Conservation (phyloP, 2,329 filamentous ascomycete genomes). For the Aspergillus jensenii region DNA sequence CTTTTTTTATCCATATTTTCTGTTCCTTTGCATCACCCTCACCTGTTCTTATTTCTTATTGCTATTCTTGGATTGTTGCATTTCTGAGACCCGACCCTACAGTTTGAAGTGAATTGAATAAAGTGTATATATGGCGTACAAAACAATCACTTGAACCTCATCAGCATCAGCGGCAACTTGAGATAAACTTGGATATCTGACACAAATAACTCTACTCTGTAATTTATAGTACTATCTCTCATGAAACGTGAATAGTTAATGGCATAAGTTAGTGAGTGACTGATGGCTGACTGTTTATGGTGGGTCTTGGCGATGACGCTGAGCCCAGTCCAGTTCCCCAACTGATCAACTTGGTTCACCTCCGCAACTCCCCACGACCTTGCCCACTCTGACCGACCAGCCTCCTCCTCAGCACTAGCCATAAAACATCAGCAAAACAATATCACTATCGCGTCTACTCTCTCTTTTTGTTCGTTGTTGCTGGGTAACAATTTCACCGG, state of each 20-base stretch:
- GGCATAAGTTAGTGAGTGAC: not conserved
- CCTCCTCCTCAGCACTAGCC: slow-evolving; percentile 5
- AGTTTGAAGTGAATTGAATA: not conserved
- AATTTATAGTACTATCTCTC: too few species aligned
- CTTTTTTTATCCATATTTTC: slow-evolving; percentile 8
- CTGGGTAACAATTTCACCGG: not conserved
- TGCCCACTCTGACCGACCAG: slow-evolving; percentile 2
- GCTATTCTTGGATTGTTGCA: slow-evolving; percentile 13
- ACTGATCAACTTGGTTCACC: slow-evolving; percentile 13
- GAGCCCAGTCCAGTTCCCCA: slow-evolving; percentile 16
- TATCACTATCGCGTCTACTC: not conserved
- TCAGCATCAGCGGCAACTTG: not conserved
- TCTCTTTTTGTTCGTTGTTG: not conserved
- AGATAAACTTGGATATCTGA: not conserved
- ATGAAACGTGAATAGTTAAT: not conserved
- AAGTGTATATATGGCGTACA: slow-evolving; percentile 9
- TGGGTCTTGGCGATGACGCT: slow-evolving; percentile 21
- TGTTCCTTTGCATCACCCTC: not conserved
- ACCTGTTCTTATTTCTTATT: slow-evolving; percentile 16
- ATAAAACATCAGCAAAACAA: not conserved
- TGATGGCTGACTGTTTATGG: not conserved
- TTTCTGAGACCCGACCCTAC: not conserved
- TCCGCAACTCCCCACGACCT: slow-evolving; percentile 12
- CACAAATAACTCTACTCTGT: not conserved
- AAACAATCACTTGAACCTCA: not conserved